Evolutionary conservation across 2,329 filamentous ascomycete genomes (phyloP).

Genomic region (Hymenoscyphus occultus): DNA sequence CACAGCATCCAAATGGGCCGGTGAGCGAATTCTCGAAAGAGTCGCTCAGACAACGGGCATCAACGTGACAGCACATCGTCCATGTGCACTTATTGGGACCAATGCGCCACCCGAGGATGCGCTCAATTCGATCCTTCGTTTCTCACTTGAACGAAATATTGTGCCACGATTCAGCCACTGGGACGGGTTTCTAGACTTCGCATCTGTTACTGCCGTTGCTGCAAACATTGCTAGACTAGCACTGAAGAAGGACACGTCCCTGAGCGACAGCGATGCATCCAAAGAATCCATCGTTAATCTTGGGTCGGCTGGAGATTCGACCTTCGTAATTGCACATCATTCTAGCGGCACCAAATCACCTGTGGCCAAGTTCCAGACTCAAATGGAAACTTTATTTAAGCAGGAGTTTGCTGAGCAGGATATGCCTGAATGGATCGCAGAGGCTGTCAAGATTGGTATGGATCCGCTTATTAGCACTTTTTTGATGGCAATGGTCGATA

Average conservation of each 20-base stretch:
- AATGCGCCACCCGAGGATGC: background rate
- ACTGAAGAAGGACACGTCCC: background rate
- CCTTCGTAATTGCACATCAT: background rate
- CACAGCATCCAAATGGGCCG: background rate
- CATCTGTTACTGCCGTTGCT: constrained; percentile 31
- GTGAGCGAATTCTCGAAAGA: background rate
- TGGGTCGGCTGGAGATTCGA: background rate
- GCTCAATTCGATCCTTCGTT: background rate
- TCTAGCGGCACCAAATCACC: background rate
- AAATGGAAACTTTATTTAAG: background rate
- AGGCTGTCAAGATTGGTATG: background rate
- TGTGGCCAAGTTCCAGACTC: background rate
- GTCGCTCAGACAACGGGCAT: background rate
- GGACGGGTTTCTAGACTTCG: background rate
- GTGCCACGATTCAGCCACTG: background rate
- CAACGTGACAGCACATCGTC: background rate
- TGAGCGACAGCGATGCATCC: too few species aligned
- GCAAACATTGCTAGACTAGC: constrained; percentile 12
- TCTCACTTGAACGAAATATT: background rate
- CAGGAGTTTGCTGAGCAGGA: background rate
- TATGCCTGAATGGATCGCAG: background rate
- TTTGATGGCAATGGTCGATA: background rate
- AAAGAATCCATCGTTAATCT: background rate
- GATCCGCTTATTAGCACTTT: background rate
- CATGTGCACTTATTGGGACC: background rate